phyloP scores from a whole-genome alignment of 177 flowering plant species.

The Vitis hybrid region DNA sequence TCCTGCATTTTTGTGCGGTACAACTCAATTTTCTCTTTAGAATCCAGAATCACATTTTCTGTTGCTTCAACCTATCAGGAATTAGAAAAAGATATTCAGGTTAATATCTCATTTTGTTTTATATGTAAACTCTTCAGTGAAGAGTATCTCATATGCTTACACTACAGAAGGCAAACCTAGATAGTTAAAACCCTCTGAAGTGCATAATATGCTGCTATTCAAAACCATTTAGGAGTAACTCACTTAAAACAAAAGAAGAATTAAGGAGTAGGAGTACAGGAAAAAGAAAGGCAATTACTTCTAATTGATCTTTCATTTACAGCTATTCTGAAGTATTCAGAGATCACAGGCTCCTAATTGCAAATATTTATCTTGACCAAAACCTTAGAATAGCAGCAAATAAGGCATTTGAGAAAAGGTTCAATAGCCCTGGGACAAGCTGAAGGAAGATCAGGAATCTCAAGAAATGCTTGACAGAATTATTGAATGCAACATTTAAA shows the following conservation, averaged over 20 bases:
- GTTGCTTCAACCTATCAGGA: conserved; percentile 53
- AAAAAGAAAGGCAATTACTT: not conserved
- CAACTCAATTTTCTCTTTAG: conserved; percentile 83
- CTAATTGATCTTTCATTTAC: not conserved
- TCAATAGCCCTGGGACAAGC: no score
- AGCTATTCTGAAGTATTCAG: not conserved
- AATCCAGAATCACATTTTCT: conserved; percentile 71
- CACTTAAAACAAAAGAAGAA: not conserved
- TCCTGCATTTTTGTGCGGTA: conserved; percentile 96
- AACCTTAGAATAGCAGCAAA: not conserved
- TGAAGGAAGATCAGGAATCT: no score
- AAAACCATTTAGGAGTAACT: not conserved
- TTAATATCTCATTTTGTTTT: not conserved
- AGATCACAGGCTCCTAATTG: not conserved
- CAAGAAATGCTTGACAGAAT: no score
- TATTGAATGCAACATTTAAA: no score
- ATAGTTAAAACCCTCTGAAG: not conserved
- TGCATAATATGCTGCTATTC: not conserved
- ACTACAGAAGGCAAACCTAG: not conserved
- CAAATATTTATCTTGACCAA: not conserved
- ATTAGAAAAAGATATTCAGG: not conserved
- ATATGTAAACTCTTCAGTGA: no score
- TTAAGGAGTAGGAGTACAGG: not conserved
- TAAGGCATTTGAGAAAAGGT: no score
- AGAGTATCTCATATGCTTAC: not conserved